These are phyloP conservation scores for Rhizopus delemar DNA, from an alignment of 371 early-diverging fungal genomes.

Conservation along the genomic window DNA sequence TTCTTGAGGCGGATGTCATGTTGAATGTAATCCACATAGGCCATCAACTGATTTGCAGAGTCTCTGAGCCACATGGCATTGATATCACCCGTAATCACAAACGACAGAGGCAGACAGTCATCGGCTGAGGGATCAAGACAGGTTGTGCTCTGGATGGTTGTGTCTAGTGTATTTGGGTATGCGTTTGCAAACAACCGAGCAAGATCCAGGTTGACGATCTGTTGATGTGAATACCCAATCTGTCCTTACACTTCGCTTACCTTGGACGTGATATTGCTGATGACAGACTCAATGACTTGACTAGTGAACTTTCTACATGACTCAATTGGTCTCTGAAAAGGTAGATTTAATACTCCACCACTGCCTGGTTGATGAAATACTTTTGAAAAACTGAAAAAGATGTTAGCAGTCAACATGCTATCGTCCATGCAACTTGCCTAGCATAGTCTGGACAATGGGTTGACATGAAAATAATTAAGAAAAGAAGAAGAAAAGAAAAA, in stretches of 20 bases:
- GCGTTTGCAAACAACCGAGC: slow-evolving; percentile 57
- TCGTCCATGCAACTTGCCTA: slow-evolving; percentile 10
- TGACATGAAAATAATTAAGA: slow-evolving; percentile 8
- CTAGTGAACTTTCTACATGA: slow-evolving; percentile 48
- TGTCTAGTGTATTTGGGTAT: slow-evolving; percentile 65
- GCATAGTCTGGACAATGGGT: slow-evolving; percentile 30
- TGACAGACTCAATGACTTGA: slow-evolving; percentile 36
- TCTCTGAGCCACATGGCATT: slow-evolving; percentile 73
- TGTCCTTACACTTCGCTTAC: slow-evolving; percentile 12
- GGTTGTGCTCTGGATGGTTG: slow-evolving; percentile 46
- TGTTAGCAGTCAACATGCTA: not conserved
- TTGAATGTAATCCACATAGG: slow-evolving; percentile 53
- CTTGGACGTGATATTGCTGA: slow-evolving; percentile 40
- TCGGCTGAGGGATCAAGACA: slow-evolving; percentile 17
- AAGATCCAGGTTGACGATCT: slow-evolving; percentile 49
- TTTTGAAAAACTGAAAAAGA: slow-evolving; percentile 26
- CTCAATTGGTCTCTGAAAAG: slow-evolving; percentile 47
- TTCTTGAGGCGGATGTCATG: slow-evolving; percentile 40
- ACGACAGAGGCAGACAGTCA: slow-evolving; percentile 46
- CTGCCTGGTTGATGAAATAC: slow-evolving; percentile 44
- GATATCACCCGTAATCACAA: slow-evolving; percentile 69
- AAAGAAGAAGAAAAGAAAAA: slow-evolving; percentile 11
- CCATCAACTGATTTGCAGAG: slow-evolving; percentile 65
- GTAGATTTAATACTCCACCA: slow-evolving; percentile 36
- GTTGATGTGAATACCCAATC: not conserved